A percentile compares a stretch with the other conserved stretches of the same genome.
Evolutionary conservation across 768 basidiomycete genomes (phyloP).

Genomic region (Xerocomellus dryophilus): DNA sequence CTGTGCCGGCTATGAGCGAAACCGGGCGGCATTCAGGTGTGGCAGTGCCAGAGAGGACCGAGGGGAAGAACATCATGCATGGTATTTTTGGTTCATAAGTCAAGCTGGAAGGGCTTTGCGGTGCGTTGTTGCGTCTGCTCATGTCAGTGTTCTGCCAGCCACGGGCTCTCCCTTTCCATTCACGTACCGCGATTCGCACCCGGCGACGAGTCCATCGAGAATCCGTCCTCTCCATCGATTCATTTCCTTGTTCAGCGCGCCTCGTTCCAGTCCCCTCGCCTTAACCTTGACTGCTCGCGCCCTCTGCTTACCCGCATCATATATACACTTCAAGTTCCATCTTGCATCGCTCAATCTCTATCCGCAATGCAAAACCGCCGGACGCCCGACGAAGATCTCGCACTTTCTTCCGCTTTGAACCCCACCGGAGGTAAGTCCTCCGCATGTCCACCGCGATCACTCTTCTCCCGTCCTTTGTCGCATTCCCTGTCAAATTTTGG

Average conservation of each 20-base stretch:
- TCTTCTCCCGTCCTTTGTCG: constrained; percentile 7
- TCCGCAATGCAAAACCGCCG: constrained; percentile 28
- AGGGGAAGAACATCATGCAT: not conserved
- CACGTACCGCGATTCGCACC: constrained; percentile 11
- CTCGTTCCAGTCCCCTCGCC: not conserved
- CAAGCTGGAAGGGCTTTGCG: not conserved
- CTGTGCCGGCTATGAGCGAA: constrained; percentile 7
- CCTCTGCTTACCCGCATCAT: not conserved
- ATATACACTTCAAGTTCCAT: constrained; percentile 1
- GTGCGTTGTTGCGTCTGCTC: not conserved
- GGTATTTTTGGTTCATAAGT: not conserved
- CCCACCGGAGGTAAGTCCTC: constrained; percentile 28
- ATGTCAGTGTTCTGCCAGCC: not conserved
- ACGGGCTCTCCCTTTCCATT: constrained; percentile 2
- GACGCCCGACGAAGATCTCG: constrained; percentile 13
- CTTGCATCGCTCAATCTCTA: not conserved
- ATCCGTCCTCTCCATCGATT: constrained; percentile 1
- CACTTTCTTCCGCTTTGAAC: constrained; percentile 8
- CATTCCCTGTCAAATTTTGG: constrained; percentile 7
- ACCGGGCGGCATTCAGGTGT: not conserved
- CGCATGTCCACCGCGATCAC: constrained; percentile 11
- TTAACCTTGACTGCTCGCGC: not conserved
- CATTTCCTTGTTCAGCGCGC: constrained; percentile 1
- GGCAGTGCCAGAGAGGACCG: not conserved
- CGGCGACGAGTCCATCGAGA: constrained; percentile 10